phyloP scores from a whole-genome alignment of 768 basidiomycete genomes.

The Tubosaeta sp. region DNA sequence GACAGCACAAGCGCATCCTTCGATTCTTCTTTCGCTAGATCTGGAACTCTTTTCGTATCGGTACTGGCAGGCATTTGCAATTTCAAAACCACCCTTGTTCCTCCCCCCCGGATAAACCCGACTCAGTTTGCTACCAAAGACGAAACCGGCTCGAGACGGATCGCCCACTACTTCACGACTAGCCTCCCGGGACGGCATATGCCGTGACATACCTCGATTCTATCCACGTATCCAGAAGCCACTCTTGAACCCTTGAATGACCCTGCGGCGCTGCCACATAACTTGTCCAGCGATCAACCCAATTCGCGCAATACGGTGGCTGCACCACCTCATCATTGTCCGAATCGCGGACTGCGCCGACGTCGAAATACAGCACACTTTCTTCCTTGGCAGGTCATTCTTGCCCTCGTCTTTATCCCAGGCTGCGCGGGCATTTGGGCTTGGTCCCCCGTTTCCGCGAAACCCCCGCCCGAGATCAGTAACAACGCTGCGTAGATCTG shows the following conservation, averaged over 20 bases:
- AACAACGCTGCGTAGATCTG: background rate
- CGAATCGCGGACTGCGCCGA: background rate
- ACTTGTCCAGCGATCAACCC: too few species aligned
- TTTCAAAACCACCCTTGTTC: background rate
- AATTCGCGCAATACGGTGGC: too few species aligned
- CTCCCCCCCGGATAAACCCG: background rate
- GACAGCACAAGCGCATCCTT: background rate
- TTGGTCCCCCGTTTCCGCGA: background rate
- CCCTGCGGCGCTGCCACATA: constrained; percentile 1
- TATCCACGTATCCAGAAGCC: background rate
- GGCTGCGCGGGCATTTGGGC: background rate
- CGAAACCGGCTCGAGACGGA: background rate
- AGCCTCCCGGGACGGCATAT: background rate
- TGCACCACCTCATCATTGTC: background rate
- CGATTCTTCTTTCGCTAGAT: background rate
- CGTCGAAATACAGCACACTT: background rate
- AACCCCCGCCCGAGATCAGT: background rate
- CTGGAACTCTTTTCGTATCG: background rate
- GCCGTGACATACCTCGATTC: background rate
- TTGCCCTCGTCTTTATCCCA: background rate
- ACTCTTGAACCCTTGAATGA: background rate
- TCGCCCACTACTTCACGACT: background rate
- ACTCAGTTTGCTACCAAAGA: background rate
- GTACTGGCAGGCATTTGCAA: background rate
- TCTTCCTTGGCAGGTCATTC: background rate